Conservation (phyloP, 495 filamentous ascomycete species). For the Xylaria palmicola region DNA sequence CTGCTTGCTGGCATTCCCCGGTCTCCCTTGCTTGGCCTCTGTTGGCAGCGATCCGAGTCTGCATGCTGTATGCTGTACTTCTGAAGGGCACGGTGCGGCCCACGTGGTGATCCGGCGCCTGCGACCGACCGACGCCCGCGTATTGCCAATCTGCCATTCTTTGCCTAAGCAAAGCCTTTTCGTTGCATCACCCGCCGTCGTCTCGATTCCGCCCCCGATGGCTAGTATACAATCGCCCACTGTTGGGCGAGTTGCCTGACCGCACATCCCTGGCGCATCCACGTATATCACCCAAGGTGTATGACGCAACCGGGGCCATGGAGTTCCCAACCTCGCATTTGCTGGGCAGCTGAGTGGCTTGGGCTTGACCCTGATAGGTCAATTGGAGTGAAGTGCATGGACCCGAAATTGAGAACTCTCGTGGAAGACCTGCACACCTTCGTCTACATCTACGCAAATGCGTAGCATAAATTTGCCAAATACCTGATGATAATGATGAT, state of each 20-base stretch:
- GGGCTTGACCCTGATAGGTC: constrained; percentile 26
- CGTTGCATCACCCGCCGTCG: not conserved
- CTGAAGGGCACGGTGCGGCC: not conserved
- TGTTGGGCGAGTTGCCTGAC: constrained; percentile 5
- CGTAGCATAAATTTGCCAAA: not conserved
- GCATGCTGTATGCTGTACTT: not conserved
- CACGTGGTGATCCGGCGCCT: not conserved
- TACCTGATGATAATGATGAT: not conserved
- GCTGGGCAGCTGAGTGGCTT: constrained; percentile 17
- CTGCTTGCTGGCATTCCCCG: not conserved
- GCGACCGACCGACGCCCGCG: too few relatives aligned
- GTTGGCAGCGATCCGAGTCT: not conserved
- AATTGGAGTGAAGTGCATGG: constrained; percentile 20
- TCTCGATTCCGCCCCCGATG: not conserved
- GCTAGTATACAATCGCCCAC: not conserved
- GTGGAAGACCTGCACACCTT: not conserved
- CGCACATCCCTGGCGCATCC: not conserved
- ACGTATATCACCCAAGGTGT: constrained; percentile 4
- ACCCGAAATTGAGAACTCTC: constrained; percentile 17
- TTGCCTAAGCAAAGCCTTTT: not conserved
- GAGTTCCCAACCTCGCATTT: not conserved
- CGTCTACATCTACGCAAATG: not conserved
- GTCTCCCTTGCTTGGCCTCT: not conserved
- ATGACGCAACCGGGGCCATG: constrained; percentile 23
- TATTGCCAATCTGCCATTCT: not conserved